These are phyloP conservation scores for Phytophthora fragariaefolia DNA, from an alignment of 352 stramenopile species.

Conservation along the genomic window DNA sequence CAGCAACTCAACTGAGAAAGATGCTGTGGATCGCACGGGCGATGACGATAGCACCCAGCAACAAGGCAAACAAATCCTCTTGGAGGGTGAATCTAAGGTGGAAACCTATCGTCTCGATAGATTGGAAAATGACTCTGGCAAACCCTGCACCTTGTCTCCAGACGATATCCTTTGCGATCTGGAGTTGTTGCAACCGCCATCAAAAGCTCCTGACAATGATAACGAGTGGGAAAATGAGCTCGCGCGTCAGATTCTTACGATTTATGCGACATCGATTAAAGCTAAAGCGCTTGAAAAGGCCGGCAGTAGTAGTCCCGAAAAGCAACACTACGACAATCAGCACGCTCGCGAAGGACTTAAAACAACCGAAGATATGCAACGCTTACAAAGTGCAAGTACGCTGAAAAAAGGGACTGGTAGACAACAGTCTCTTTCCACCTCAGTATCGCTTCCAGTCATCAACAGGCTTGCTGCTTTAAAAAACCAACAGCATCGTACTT, in stretches of 20 bases:
- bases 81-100: neutral
- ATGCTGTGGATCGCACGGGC: neutral
- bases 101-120: neutral
- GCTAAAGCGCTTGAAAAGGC: slow-evolving; percentile 48
- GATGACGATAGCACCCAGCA: slow-evolving; percentile 8
- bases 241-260: slow-evolving; percentile 88
- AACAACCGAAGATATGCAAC: slow-evolving; percentile 16
- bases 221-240: slow-evolving; percentile 93
- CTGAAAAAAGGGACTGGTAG: neutral
- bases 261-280: slow-evolving; percentile 85
- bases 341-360: neutral
- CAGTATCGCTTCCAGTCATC: slow-evolving; percentile 33
- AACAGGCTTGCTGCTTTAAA: slow-evolving; percentile 2
- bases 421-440: slow-evolving; percentile 8
- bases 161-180: slow-evolving; percentile 48
- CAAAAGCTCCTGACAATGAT: slow-evolving; percentile 61
- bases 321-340: slow-evolving; percentile 9
- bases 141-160: slow-evolving; percentile 6
- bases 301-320: slow-evolving; percentile 2
- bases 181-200: slow-evolving; percentile 59
- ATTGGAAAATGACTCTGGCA: neutral
- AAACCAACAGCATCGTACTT: slow-evolving; percentile 3
- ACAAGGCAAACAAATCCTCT: neutral
- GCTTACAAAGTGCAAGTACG: neutral
- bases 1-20: neutral